phyloP scores from a whole-genome alignment of 1,284 basidiomycete species.

The Ganoderma meredithae region DNA sequence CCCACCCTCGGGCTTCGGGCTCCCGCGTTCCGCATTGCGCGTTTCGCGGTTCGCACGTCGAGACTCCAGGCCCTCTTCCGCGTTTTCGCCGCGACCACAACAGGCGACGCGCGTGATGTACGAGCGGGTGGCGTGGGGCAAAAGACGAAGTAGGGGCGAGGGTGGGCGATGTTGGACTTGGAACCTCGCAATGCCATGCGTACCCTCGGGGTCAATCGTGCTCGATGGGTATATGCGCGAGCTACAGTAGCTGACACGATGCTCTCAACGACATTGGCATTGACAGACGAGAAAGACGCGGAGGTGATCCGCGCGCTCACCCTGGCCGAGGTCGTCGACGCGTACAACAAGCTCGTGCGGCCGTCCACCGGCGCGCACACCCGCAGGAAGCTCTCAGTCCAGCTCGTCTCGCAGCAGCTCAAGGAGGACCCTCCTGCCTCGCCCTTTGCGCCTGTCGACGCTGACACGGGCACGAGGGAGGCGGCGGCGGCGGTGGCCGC shows the following conservation, averaged over 20 bases:
- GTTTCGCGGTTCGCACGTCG: neutral
- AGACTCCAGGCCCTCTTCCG: neutral
- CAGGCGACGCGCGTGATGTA: neutral
- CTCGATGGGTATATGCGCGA: neutral
- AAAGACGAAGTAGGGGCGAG: neutral
- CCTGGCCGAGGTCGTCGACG: conserved; percentile 33
- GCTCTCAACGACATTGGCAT: too few species aligned
- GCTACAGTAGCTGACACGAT: neutral
- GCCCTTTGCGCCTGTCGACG: neutral
- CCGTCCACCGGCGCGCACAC: conserved; percentile 28
- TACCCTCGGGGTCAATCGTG: neutral
- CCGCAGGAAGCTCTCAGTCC: conserved; percentile 41
- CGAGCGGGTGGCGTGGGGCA: neutral
- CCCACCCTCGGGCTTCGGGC: neutral
- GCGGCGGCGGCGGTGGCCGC: neutral
- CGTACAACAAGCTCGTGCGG: conserved; percentile 36
- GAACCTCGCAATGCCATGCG: neutral
- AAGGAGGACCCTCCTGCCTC: conserved; percentile 12
- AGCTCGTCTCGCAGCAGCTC: conserved; percentile 39
- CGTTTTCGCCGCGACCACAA: neutral
- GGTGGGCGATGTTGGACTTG: too few species aligned
- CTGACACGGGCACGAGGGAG: neutral
- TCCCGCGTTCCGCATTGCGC: neutral
- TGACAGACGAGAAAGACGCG: conserved; percentile 38
- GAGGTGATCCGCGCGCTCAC: conserved; percentile 31